phyloP scores from a whole-genome alignment of 2,329 filamentous ascomycete genomes.

The Fusarium buharicum region DNA sequence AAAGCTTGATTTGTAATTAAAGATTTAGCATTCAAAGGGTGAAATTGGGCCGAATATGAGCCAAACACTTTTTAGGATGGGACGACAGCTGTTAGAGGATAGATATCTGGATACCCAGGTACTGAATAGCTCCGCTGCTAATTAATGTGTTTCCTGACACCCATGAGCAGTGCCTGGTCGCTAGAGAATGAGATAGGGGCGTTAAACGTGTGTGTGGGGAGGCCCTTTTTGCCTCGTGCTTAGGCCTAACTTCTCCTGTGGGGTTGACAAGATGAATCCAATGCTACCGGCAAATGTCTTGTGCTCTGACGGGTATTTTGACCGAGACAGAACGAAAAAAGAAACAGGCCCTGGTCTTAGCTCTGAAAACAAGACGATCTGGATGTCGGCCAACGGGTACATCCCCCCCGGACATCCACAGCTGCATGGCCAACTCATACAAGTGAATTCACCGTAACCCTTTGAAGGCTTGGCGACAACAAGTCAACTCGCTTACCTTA shows the following conservation, averaged over 20 bases:
- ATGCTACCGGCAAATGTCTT: conserved; percentile 28
- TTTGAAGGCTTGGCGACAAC: not conserved
- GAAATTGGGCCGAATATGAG: no score
- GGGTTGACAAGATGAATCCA: conserved; percentile 10
- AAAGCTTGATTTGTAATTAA: not conserved
- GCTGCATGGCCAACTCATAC: conserved; percentile 1
- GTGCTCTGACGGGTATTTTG: conserved; percentile 36
- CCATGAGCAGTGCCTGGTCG: not conserved
- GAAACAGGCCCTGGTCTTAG: conserved; percentile 5
- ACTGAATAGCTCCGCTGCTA: not conserved
- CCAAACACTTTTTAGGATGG: no score
- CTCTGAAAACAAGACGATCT: conserved; percentile 5
- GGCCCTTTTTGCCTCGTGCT: conserved; percentile 24
- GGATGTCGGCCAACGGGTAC: conserved; percentile 2
- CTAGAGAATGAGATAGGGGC: conserved; percentile 27
- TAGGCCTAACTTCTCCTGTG: conserved; percentile 8
- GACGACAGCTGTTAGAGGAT: not conserved
- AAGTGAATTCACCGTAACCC: no score
- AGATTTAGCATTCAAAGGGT: not conserved
- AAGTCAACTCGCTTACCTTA: not conserved
- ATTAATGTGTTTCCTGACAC: not conserved
- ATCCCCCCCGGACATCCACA: not conserved
- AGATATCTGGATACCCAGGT: not conserved
- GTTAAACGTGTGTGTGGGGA: conserved; percentile 19
- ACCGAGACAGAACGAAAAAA: conserved; percentile 38